phyloP scores from a whole-genome alignment of 1,139 yeast species.

The Pichia sorboxylosa region DNA sequence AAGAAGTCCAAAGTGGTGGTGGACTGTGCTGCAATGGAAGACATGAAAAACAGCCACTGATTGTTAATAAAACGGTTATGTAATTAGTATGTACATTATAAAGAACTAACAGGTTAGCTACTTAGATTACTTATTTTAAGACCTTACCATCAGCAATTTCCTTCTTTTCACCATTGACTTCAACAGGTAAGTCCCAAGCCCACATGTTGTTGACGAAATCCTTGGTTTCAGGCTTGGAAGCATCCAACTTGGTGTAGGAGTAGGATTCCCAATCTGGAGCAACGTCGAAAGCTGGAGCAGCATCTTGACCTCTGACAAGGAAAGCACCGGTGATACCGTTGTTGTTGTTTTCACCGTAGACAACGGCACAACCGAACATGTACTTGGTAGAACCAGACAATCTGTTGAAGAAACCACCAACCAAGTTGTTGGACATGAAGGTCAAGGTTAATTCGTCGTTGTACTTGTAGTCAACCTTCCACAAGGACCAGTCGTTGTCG shows the following conservation, averaged over 20 bases:
- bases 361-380: slow-evolving; percentile 88
- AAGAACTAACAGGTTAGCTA: neutral
- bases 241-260: slow-evolving; percentile 55
- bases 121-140: slow-evolving; percentile 39
- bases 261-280: slow-evolving; percentile 99
- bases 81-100: too few species aligned
- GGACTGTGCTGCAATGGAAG: neutral
- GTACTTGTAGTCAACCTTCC: slow-evolving; percentile 94
- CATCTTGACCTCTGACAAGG: slow-evolving; percentile 91
- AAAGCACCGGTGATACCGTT: slow-evolving; percentile 95
- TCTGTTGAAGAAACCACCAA: slow-evolving; percentile 98
- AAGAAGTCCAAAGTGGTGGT: neutral
- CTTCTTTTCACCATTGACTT: slow-evolving; percentile 49
- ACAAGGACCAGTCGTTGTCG: slow-evolving; percentile 88
- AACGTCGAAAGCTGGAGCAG: slow-evolving; percentile 84
- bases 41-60: neutral
- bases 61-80: too few species aligned
- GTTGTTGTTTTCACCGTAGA: slow-evolving; percentile 96
- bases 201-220: slow-evolving; percentile 63
- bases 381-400: slow-evolving; percentile 83
- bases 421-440: slow-evolving; percentile 96
- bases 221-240: slow-evolving; percentile 55
- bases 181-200: slow-evolving; percentile 78
- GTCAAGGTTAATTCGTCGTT: slow-evolving; percentile 94
- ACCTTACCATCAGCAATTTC: slow-evolving; percentile 80